These are phyloP conservation scores for Candida montana DNA, from an alignment of 805 yeast genomes.

Conservation along the genomic window DNA sequence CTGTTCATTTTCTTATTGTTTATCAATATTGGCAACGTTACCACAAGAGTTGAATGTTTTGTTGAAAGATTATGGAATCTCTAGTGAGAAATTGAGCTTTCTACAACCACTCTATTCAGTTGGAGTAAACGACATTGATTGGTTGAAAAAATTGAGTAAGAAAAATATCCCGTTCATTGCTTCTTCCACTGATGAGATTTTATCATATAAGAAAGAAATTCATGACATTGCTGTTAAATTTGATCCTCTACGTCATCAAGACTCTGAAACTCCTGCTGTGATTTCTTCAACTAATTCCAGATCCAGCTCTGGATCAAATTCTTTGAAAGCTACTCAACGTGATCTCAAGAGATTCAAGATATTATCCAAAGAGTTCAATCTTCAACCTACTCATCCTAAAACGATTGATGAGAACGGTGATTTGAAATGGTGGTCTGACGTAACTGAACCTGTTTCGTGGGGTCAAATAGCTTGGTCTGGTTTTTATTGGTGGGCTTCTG, in stretches of 20 bases:
- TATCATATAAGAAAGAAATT: constrained; percentile 45
- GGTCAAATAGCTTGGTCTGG: constrained; percentile 61
- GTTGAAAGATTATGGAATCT: constrained; percentile 25
- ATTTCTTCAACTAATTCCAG: constrained; percentile 7
- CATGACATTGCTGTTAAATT: constrained; percentile 41
- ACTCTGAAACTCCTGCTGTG: constrained; percentile 9
- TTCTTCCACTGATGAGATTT: constrained; percentile 60
- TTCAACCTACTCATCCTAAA: constrained; percentile 3
- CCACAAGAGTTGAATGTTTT: constrained; percentile 47
- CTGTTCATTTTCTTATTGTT: constrained; percentile 50
- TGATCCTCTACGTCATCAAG: constrained; percentile 3
- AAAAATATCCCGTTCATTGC: constrained; percentile 42
- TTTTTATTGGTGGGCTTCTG: constrained; percentile 83
- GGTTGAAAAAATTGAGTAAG: constrained; percentile 22
- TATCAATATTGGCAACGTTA: constrained; percentile 55
- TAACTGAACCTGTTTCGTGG: constrained; percentile 49
- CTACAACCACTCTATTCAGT: constrained; percentile 56
- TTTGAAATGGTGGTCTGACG: constrained; percentile 38
- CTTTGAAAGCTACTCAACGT: constrained; percentile 29
- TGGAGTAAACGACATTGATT: constrained; percentile 52
- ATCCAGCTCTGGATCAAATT: neutral
- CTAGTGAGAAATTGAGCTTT: constrained; percentile 22
- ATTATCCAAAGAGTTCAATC: constrained; percentile 19
- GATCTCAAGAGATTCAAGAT: constrained; percentile 33
- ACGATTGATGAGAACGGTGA: constrained; percentile 11